A percentile compares a stretch with the other conserved stretches of the same genome.
Evolutionary conservation across 2,329 filamentous ascomycete species (phyloP).

Genomic region (Curvularia eragrostidis): DNA sequence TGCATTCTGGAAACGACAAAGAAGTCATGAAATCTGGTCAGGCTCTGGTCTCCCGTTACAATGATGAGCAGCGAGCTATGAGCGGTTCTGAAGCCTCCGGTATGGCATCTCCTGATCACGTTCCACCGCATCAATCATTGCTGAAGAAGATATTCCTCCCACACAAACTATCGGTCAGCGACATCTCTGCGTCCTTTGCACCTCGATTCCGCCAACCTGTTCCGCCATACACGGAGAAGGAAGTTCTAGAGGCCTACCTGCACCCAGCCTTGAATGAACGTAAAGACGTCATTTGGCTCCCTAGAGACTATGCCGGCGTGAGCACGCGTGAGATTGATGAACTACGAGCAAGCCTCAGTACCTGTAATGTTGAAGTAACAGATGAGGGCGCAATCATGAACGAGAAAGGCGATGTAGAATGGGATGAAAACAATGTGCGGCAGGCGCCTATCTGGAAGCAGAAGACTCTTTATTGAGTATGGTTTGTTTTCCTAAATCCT

Average conservation of each 20-base stretch:
- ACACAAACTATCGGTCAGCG: conserved; percentile 14
- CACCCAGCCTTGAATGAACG: conserved; percentile 21
- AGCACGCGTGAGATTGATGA: conserved; percentile 52
- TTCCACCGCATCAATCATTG: conserved; percentile 3
- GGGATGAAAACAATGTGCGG: conserved; percentile 32
- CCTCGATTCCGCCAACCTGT: conserved; percentile 17
- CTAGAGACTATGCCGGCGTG: conserved; percentile 51
- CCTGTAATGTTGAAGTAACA: conserved; percentile 49
- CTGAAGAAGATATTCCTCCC: conserved; percentile 15
- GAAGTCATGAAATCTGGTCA: neutral
- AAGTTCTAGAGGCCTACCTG: conserved; percentile 24
- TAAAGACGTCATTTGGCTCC: conserved; percentile 22
- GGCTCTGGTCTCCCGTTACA: conserved; percentile 10
- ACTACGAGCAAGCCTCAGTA: conserved; percentile 41
- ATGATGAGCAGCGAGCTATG: neutral
- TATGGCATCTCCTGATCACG: conserved; percentile 5
- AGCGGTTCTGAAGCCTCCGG: conserved; percentile 4
- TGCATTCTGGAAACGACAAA: conserved; percentile 5
- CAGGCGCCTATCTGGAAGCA: conserved; percentile 13
- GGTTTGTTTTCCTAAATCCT: neutral
- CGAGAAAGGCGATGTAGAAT: conserved; percentile 54
- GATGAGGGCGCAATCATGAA: conserved; percentile 55
- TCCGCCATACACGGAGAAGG: conserved; percentile 17
- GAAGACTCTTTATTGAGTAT: conserved; percentile 5
- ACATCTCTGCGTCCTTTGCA: conserved; percentile 18